Evolutionary conservation across 495 filamentous ascomycete species (phyloP), one percentile per base, ranked within the genome.

Genomic region (Lasiosphaeria miniovina): DNA sequence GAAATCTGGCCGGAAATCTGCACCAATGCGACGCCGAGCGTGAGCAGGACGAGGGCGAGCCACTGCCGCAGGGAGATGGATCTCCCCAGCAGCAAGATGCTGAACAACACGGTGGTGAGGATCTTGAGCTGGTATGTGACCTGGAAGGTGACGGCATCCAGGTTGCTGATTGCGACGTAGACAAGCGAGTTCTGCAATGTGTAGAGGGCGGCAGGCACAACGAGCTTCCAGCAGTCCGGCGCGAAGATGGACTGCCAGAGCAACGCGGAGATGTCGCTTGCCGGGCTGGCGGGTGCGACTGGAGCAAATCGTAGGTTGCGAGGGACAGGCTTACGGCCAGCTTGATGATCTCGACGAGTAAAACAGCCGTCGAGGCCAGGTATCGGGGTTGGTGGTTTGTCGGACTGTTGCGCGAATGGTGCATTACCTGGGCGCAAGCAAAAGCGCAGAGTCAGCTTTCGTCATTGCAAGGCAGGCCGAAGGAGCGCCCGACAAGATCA

Each of bases 101-200:
- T 86, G 72, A 88, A 89, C 6, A 90, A 63, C 1, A 87, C 86
- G 0, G 83, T 87, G 17, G 83, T 82, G 31, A 90, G 71, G 33
- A 90, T 86, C 71, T 90, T 90, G 52, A 90, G 73, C 66, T 91
- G 88, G 62, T 86, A 87, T 31, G 87, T 88, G 49, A 88, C 83
- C 68, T 90, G 87, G 68, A 88, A 90, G 6, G 84, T 84, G 11
- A 87, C 84, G 6, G 87, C 80, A 52, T 85, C 85, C 55, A 90
- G 75, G 66, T 90, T 90, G 64, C 85, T 86, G 40, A 91, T 78
- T 14, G 85, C 88, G 33, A 87, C 74, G 65, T 89, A 91, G 67
- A 89, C 84, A 5, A 91, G 74, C 11, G 85, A 84, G 66, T 88
- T 90, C 49, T 89, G 83, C 32, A 89, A 65, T 0, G 87, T 88